These are phyloP conservation scores for Diaporthe vexans DNA, from an alignment of 2,329 filamentous ascomycete species.

Conservation along the genomic window DNA sequence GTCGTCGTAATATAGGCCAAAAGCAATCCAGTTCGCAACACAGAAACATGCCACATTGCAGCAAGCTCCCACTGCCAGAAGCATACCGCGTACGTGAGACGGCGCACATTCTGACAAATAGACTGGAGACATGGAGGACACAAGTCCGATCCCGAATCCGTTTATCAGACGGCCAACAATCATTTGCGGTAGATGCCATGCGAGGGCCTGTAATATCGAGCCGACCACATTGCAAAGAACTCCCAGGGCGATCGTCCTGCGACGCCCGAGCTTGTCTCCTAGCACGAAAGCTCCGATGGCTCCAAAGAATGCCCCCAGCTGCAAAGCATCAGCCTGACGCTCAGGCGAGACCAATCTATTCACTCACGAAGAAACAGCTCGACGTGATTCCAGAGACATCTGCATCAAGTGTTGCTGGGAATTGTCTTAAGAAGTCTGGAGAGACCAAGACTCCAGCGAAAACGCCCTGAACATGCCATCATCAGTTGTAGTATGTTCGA, in stretches of 20 bases:
- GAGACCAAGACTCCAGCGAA: constrained; percentile 59
- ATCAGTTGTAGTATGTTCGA: background rate
- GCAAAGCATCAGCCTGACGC: background rate
- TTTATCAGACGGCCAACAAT: constrained; percentile 58
- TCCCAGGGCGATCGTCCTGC: constrained; percentile 50
- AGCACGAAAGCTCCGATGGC: constrained; percentile 49
- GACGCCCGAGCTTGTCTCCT: constrained; percentile 53
- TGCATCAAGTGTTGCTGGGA: constrained; percentile 54
- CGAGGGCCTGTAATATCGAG: constrained; percentile 51
- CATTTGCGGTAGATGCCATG: constrained; percentile 56
- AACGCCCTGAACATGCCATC: constrained; percentile 51
- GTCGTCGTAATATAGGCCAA: constrained; percentile 47
- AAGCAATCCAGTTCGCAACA: constrained; percentile 60
- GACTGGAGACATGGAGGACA: constrained; percentile 53
- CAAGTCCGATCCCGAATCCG: constrained; percentile 55
- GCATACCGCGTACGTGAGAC: constrained; percentile 56
- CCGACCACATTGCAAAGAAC: constrained; percentile 52
- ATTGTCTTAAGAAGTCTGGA: constrained; percentile 54
- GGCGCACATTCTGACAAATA: constrained; percentile 52
- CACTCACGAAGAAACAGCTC: constrained; percentile 56
- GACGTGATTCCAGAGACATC: constrained; percentile 60
- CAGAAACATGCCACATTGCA: constrained; percentile 59
- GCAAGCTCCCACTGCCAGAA: constrained; percentile 59
- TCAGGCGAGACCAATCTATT: background rate
- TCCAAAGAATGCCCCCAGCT: constrained; percentile 53